A percentile compares a stretch with the other conserved stretches of the same genome.
These are phyloP conservation scores for Hypericum perforatum DNA, from an alignment of 345 rosid species.

Conservation along the genomic window DNA sequence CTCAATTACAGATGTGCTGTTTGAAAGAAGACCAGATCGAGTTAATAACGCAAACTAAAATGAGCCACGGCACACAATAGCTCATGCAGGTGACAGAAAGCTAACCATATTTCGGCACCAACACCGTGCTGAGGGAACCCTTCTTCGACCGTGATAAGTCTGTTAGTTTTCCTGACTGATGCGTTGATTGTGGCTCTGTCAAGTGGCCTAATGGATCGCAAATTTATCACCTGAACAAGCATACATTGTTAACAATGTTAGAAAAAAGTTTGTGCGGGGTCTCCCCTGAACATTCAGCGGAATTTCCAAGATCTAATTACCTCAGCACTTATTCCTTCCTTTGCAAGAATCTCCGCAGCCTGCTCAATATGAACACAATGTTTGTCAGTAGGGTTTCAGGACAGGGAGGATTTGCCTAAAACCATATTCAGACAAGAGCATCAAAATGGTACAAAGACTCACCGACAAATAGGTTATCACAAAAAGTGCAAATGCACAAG, in stretches of 20 bases:
- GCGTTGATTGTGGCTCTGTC: conserved; percentile 74
- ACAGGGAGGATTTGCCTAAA: no score
- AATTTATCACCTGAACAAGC: conserved; percentile 56
- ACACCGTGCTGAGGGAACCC: conserved; percentile 93
- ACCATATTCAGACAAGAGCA: no score
- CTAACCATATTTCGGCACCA: conserved; percentile 88
- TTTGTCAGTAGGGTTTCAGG: neutral
- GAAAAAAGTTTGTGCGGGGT: neutral
- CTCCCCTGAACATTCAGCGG: neutral
- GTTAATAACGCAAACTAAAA: neutral
- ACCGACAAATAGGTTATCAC: no score
- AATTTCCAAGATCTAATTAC: conserved; percentile 25
- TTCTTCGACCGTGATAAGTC: conserved; percentile 92
- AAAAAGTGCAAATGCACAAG: no score
- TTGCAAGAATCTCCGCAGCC: conserved; percentile 83
- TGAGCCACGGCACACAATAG: neutral
- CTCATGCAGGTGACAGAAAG: conserved; percentile 7
- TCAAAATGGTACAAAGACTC: no score
- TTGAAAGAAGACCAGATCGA: conserved; percentile 7
- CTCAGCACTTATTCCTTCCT: conserved; percentile 87
- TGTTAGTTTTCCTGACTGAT: conserved; percentile 89
- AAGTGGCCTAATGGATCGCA: conserved; percentile 80
- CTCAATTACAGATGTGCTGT: conserved; percentile 65
- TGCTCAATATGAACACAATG: conserved; percentile 15
- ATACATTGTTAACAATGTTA: conserved; percentile 1